A percentile compares a stretch with the other conserved stretches of the same genome.
Conservation (phyloP, 495 filamentous ascomycete genomes). For the Penicillium longicatenatum region DNA sequence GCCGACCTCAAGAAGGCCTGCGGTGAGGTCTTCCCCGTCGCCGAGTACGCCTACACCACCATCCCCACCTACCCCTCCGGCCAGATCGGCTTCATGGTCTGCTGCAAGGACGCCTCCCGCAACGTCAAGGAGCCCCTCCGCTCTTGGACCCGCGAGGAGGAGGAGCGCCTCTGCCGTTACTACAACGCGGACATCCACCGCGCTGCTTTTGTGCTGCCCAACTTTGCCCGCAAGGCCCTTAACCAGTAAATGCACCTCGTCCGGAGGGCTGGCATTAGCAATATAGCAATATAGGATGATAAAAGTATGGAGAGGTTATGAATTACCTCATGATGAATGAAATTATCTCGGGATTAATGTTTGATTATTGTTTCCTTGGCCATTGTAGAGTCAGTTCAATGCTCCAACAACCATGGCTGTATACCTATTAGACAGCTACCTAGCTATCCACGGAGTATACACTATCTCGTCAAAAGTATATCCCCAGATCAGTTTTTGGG, state of each 20-base stretch:
- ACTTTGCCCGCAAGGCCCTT: slow-evolving; percentile 82
- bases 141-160: slow-evolving; percentile 78
- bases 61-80: slow-evolving; percentile 99
- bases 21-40: slow-evolving; percentile 94
- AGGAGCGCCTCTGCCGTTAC: slow-evolving; percentile 89
- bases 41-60: slow-evolving; percentile 98
- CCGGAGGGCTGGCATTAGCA: neutral
- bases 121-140: slow-evolving; percentile 84
- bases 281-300: slow-evolving; percentile 3
- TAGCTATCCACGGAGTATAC: too few species aligned
- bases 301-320: slow-evolving; percentile 14
- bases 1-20: slow-evolving; percentile 91
- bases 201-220: slow-evolving; percentile 90
- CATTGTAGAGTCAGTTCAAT: too few species aligned
- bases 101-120: slow-evolving; percentile 85
- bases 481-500: too few species aligned
- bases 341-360: neutral
- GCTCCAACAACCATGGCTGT: too few species aligned
- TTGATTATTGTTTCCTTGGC: too few species aligned
- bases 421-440: too few species aligned
- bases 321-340: slow-evolving; percentile 23
- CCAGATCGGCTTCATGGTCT: slow-evolving; percentile 99
- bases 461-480: too few species aligned
- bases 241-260: slow-evolving; percentile 26
- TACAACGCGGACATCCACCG: slow-evolving; percentile 95